These are phyloP conservation scores for Coemansia sp. DNA, from an alignment of 192 early-diverging fungal genomes.

Conservation along the genomic window DNA sequence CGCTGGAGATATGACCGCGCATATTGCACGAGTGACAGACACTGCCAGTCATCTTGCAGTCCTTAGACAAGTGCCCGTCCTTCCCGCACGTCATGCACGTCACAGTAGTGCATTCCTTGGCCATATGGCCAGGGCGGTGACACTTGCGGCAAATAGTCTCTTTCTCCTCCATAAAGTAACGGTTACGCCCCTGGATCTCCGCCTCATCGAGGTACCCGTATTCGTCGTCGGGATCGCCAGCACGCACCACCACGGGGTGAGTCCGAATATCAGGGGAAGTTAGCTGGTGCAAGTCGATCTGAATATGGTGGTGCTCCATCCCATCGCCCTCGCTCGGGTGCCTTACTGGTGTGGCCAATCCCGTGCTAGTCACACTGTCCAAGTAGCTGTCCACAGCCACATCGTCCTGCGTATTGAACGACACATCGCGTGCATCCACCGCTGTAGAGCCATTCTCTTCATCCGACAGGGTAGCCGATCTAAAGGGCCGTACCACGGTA, in stretches of 20 bases:
- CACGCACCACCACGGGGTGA: constrained; percentile 7
- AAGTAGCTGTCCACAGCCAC: constrained; percentile 28
- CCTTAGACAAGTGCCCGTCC: constrained; percentile 31
- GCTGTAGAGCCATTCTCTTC: constrained; percentile 1
- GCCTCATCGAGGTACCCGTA: constrained; percentile 52
- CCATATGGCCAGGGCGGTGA: constrained; percentile 34
- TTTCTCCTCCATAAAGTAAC: constrained; percentile 54
- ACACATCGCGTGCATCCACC: background rate
- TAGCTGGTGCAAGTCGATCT: constrained; percentile 23
- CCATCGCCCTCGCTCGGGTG: background rate
- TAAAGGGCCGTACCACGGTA: constrained; percentile 22
- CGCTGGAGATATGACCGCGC: constrained; percentile 40
- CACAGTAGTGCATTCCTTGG: constrained; percentile 41
- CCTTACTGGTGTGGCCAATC: constrained; percentile 14
- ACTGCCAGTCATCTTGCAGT: constrained; percentile 38
- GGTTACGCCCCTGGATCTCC: constrained; percentile 48
- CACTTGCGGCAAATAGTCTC: constrained; percentile 40
- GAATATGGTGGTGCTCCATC: constrained; percentile 37
- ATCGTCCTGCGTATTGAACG: constrained; percentile 33
- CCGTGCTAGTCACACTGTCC: constrained; percentile 23
- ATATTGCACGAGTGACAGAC: constrained; percentile 51
- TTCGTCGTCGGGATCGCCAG: constrained; percentile 17
- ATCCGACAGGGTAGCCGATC: constrained; percentile 24
- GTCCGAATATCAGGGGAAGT: background rate
- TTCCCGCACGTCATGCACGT: constrained; percentile 40